Percentiles rank a stretch among this genome's conserved stretches.
phyloP scores from a whole-genome alignment of 495 filamentous ascomycete genomes.

The Cairneyella variabilis region DNA sequence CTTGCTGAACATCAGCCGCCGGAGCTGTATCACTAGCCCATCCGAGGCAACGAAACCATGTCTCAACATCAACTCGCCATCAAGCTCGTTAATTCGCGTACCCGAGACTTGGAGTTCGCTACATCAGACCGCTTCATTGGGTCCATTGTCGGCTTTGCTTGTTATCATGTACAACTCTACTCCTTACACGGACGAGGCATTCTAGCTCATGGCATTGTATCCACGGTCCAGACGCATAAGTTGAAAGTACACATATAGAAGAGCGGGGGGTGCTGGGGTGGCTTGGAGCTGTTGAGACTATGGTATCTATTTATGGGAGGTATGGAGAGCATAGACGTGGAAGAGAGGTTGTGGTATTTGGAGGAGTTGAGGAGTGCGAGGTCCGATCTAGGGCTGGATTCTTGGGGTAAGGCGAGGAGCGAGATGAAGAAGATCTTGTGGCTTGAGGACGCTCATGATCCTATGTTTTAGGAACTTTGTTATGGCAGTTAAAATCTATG shows the following conservation, averaged over 20 bases:
- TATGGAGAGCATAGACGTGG: background rate
- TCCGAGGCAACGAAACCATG: background rate
- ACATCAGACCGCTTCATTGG: constrained; percentile 6
- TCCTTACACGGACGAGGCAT: no score
- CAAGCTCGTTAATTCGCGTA: background rate
- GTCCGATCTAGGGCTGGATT: background rate
- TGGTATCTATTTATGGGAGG: constrained; percentile 12
- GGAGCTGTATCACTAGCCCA: no score
- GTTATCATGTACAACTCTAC: constrained; percentile 7
- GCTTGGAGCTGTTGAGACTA: background rate
- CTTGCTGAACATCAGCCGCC: background rate
- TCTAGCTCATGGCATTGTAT: constrained; percentile 3
- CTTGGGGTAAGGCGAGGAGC: background rate
- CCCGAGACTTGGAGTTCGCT: background rate
- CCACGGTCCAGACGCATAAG: constrained; percentile 3
- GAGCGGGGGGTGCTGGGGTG: background rate
- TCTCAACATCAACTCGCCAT: constrained; percentile 3
- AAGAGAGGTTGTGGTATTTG: constrained; percentile 7
- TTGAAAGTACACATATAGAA: background rate
- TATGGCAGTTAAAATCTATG: background rate
- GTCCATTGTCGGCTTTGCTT: constrained; percentile 6
- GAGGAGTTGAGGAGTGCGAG: background rate
- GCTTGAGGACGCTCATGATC: constrained; percentile 13
- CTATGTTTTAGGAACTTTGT: constrained; percentile 6
- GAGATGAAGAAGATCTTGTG: constrained; percentile 4